These are phyloP conservation scores for Tolypocladium inflatum DNA, from an alignment of 2,329 filamentous ascomycete genomes.

Conservation along the genomic window DNA sequence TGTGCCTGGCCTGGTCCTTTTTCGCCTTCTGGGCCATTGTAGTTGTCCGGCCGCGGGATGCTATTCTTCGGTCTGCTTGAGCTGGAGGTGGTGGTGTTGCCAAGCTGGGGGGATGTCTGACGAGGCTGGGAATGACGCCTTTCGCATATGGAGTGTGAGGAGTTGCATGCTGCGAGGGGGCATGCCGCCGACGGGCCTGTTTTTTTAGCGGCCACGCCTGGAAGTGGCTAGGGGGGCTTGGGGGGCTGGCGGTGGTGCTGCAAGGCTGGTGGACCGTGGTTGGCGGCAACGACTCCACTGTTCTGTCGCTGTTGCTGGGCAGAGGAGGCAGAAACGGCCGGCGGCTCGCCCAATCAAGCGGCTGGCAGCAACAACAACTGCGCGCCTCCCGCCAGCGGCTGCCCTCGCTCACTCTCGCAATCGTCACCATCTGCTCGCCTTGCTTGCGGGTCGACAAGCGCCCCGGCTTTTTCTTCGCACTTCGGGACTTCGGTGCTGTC, in stretches of 20 bases:
- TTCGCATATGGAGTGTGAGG: background rate
- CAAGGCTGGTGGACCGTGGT: background rate
- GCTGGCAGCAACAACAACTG: slow-evolving; percentile 7
- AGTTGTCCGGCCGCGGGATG: background rate
- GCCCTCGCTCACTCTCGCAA: background rate
- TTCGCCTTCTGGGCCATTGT: slow-evolving; percentile 54
- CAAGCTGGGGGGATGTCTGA: background rate
- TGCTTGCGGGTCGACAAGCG: background rate
- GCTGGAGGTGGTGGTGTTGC: background rate
- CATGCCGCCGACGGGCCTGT: background rate
- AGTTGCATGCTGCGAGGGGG: background rate
- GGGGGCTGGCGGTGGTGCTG: background rate
- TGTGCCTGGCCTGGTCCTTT: slow-evolving; percentile 65
- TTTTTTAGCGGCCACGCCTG: background rate
- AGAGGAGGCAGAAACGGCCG: background rate
- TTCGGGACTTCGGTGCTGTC: background rate
- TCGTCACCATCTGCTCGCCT: background rate
- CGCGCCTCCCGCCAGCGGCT: background rate
- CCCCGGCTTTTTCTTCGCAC: background rate
- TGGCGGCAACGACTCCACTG: background rate
- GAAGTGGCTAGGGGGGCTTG: background rate
- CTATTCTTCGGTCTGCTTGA: background rate
- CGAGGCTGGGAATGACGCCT: background rate
- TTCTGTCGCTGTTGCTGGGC: slow-evolving; percentile 9
- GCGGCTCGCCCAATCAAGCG: slow-evolving; percentile 8